Evolutionary conservation across 1,139 yeast species (phyloP).

Genomic region (Nematodospora anomalae): DNA sequence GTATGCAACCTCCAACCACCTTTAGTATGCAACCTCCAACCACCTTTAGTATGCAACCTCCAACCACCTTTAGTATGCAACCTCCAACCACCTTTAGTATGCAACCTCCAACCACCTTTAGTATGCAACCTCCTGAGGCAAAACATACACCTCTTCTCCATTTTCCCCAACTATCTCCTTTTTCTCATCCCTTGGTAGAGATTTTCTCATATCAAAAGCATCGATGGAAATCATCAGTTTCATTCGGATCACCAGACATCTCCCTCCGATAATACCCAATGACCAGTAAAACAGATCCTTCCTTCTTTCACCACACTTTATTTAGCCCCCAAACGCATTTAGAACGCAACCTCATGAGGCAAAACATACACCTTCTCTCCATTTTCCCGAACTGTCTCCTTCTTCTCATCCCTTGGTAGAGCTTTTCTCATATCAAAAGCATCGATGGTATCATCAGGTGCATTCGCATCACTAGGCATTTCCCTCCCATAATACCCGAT

Average conservation of each 20-base stretch:
- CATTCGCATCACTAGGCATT: constrained; percentile 46
- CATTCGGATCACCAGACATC: constrained; percentile 46
- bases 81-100: too few species aligned
- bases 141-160: constrained; percentile 57
- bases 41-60: too few species aligned
- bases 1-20: too few species aligned
- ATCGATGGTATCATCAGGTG: constrained; percentile 65
- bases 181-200: constrained; percentile 55
- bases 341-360: constrained; percentile 63
- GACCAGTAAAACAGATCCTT: too few species aligned
- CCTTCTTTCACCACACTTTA: too few species aligned
- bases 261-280: constrained; percentile 76
- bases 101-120: too few species aligned
- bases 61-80: too few species aligned
- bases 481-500: constrained; percentile 78
- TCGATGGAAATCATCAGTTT: constrained; percentile 66
- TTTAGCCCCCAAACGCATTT: too few species aligned
- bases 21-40: too few species aligned
- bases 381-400: constrained; percentile 53
- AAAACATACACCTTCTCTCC: constrained; percentile 59
- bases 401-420: constrained; percentile 52
- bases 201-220: constrained; percentile 84
- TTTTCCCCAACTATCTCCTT: constrained; percentile 53
- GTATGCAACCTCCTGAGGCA: constrained; percentile 62
- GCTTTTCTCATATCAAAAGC: constrained; percentile 86